These are phyloP conservation scores for Paecilomyces formosus DNA, from an alignment of 2,329 filamentous ascomycete genomes.

Conservation along the genomic window DNA sequence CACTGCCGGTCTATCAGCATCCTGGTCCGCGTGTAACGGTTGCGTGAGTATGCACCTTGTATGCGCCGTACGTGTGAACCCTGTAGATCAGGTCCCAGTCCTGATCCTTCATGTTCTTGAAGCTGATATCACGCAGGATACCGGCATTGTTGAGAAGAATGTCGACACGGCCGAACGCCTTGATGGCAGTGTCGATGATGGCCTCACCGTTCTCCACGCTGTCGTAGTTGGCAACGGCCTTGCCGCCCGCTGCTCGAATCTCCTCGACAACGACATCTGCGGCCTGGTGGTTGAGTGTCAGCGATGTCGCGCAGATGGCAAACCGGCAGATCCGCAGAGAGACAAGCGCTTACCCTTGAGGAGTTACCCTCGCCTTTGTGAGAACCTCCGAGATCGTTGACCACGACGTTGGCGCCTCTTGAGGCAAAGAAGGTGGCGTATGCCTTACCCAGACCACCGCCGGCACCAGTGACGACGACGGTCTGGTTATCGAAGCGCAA, in stretches of 20 bases:
- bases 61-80: slow-evolving; percentile 87
- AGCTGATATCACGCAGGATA: slow-evolving; percentile 88
- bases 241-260: slow-evolving; percentile 73
- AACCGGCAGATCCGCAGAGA: neutral
- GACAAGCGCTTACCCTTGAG: slow-evolving; percentile 62
- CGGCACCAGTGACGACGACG: slow-evolving; percentile 80
- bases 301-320: neutral
- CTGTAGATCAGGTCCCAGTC: slow-evolving; percentile 95
- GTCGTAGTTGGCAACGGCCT: slow-evolving; percentile 97
- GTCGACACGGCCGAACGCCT: slow-evolving; percentile 64
- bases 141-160: slow-evolving; percentile 97
- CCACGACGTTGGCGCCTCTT: slow-evolving; percentile 86
- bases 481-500: slow-evolving; percentile 83
- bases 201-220: slow-evolving; percentile 72
- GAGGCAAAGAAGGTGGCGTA: slow-evolving; percentile 87
- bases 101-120: slow-evolving; percentile 96
- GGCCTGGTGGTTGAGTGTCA: slow-evolving; percentile 40
- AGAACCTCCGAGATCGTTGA: slow-evolving; percentile 90
- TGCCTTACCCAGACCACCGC: slow-evolving; percentile 72
- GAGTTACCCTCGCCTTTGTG: slow-evolving; percentile 89
- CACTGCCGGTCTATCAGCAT: slow-evolving; percentile 45
- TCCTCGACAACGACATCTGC: slow-evolving; percentile 43
- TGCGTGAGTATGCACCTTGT: slow-evolving; percentile 53
- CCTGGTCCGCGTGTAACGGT: neutral
- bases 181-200: slow-evolving; percentile 65